Percentiles rank a stretch among this genome's conserved stretches.
phyloP scores from a whole-genome alignment of 73 alveolate genomes.

The Paramecium bursaria region DNA sequence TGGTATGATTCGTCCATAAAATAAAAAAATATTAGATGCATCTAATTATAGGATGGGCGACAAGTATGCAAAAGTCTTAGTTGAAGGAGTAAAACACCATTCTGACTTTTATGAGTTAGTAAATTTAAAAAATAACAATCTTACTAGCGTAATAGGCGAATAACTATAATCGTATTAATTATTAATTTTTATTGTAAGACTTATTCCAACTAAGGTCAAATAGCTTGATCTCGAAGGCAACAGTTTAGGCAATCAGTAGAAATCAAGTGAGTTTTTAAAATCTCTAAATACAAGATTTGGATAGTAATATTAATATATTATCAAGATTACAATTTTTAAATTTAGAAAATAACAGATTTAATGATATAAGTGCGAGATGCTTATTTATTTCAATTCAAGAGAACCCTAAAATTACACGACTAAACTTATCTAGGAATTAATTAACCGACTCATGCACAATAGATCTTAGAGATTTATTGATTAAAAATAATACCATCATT shows the following conservation, averaged over 20 bases:
- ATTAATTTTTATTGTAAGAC: no score
- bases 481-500: neutral
- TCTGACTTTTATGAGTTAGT: conserved; percentile 30
- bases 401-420: neutral
- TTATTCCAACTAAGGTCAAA: conserved; percentile 28
- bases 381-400: conserved; percentile 5
- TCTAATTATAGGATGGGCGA: conserved; percentile 54
- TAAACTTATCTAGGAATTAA: conserved; percentile 11
- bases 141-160: conserved; percentile 2
- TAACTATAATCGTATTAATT: conserved; percentile 9
- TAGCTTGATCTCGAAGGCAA: conserved; percentile 32
- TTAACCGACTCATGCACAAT: conserved; percentile 14
- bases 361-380: conserved; percentile 13
- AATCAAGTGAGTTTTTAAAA: conserved; percentile 1
- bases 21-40: conserved; percentile 31
- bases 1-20: conserved; percentile 17
- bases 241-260: conserved; percentile 7
- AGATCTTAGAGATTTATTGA: conserved; percentile 5
- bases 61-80: conserved; percentile 35
- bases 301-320: no score
- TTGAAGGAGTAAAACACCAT: conserved; percentile 17
- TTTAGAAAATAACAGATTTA: conserved; percentile 23
- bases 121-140: conserved; percentile 26
- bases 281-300: conserved; percentile 42
- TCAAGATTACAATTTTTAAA: conserved; percentile 24